phyloP scores from a whole-genome alignment of 2,329 filamentous ascomycete genomes.

The Fusarium continuum region DNA sequence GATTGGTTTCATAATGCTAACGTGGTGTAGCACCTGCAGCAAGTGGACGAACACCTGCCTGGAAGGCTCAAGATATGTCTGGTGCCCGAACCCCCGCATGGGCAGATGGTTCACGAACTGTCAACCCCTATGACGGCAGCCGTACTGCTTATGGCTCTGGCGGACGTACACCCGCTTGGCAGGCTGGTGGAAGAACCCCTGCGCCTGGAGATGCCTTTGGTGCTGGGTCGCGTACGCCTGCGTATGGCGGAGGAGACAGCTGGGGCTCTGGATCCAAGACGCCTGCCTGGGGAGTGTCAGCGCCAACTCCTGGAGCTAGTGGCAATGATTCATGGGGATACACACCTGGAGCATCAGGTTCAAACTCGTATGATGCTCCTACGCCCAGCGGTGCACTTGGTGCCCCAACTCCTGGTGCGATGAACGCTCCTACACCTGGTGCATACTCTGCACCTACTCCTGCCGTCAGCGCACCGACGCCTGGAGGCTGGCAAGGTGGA shows the following conservation, averaged over 20 bases:
- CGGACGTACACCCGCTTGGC: constrained; percentile 79
- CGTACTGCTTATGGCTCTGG: constrained; percentile 81
- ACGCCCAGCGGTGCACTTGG: constrained; percentile 69
- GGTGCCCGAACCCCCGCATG: constrained; percentile 76
- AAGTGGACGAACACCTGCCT: constrained; percentile 70
- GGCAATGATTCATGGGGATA: constrained; percentile 69
- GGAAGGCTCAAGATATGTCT: constrained; percentile 62
- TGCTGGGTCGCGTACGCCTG: constrained; percentile 74
- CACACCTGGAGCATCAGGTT: constrained; percentile 58
- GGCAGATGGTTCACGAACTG: constrained; percentile 72
- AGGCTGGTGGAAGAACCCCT: constrained; percentile 78
- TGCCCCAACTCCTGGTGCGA: constrained; percentile 68
- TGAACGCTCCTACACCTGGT: constrained; percentile 77
- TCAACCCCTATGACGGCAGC: constrained; percentile 76
- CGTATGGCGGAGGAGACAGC: constrained; percentile 64
- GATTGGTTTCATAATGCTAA: constrained; percentile 36
- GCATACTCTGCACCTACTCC: constrained; percentile 73
- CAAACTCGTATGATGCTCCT: constrained; percentile 72
- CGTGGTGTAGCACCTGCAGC: constrained; percentile 59
- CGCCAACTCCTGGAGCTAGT: constrained; percentile 66
- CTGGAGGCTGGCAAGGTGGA: constrained; percentile 68
- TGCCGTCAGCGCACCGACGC: constrained; percentile 73
- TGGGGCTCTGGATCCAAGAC: constrained; percentile 80
- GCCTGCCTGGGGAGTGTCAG: constrained; percentile 73
- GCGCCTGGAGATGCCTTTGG: constrained; percentile 68